These are phyloP conservation scores for Colletotrichum magnum DNA, from an alignment of 2,329 filamentous ascomycete species.

Conservation along the genomic window DNA sequence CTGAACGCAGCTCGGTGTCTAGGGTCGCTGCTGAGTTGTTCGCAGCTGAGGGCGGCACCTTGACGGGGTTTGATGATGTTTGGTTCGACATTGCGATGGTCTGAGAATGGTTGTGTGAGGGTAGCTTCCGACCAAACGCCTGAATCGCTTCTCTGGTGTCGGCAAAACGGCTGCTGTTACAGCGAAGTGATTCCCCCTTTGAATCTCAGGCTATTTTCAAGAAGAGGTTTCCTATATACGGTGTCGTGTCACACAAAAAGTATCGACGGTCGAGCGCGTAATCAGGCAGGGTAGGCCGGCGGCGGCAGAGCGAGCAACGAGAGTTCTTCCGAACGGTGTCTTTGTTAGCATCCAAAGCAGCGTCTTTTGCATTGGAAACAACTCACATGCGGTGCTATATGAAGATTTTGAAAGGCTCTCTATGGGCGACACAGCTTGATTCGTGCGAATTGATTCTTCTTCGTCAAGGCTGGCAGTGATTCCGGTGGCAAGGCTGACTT, in stretches of 20 bases:
- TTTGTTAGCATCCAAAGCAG: conserved; percentile 8
- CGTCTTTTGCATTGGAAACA: too few species aligned
- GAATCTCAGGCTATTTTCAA: background rate
- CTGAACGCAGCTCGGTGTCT: conserved; percentile 73
- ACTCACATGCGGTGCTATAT: background rate
- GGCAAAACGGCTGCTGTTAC: background rate
- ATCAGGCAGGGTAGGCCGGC: background rate
- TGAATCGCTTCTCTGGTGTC: background rate
- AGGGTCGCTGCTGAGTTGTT: conserved; percentile 73
- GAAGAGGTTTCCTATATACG: background rate
- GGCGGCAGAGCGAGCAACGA: background rate
- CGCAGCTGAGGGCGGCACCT: conserved; percentile 71
- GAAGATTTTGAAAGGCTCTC: background rate
- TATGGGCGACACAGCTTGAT: background rate
- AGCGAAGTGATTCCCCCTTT: background rate
- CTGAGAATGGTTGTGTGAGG: conserved; percentile 2
- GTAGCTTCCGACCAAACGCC: background rate
- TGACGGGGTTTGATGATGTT: conserved; percentile 68
- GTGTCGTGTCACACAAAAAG: background rate
- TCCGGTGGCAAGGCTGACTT: conserved; percentile 38
- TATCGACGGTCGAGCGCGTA: background rate
- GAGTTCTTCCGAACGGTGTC: background rate
- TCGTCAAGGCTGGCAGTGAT: conserved; percentile 16
- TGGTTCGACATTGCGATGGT: conserved; percentile 58
- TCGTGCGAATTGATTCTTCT: conserved; percentile 25